phyloP scores from a whole-genome alignment of 2,329 filamentous ascomycete genomes.

The Penicillium palitans region DNA sequence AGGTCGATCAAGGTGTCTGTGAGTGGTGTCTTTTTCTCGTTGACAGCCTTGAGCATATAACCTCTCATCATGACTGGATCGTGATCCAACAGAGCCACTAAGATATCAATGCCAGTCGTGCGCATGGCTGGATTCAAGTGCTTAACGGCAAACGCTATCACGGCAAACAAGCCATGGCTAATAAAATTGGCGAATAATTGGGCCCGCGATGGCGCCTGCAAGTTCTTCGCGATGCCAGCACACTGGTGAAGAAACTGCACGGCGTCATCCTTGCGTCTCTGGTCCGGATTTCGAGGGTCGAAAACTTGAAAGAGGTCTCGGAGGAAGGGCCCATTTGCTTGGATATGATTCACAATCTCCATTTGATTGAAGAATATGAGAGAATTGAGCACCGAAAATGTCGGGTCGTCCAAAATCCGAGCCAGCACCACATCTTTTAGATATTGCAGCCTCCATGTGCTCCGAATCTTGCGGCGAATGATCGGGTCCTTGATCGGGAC shows the following conservation, averaged over 20 bases:
- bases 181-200: conserved; percentile 89
- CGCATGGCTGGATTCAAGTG: conserved; percentile 81
- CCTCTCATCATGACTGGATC: conserved; percentile 91
- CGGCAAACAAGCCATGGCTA: conserved; percentile 77
- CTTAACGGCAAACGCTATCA: conserved; percentile 88
- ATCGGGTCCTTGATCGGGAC: conserved; percentile 82
- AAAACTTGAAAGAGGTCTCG: conserved; percentile 88
- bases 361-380: conserved; percentile 99
- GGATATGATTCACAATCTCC: conserved; percentile 94
- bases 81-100: conserved; percentile 93
- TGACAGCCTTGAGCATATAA: conserved; percentile 88
- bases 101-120: conserved; percentile 88
- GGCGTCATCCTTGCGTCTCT: conserved; percentile 82
- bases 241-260: conserved; percentile 97
- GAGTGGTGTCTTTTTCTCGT: conserved; percentile 79
- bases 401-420: conserved; percentile 93
- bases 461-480: conserved; percentile 88
- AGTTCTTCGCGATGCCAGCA: conserved; percentile 88
- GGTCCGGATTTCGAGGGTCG: conserved; percentile 60
- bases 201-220: conserved; percentile 79
- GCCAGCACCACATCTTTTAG: conserved; percentile 98
- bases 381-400: conserved; percentile 95
- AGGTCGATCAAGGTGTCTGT: conserved; percentile 93
- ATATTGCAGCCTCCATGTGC: conserved; percentile 93
- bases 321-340: conserved; percentile 74